Evolutionary conservation across 73 alveolate genomes (phyloP).

Genomic region (Paramecium tetraurelia): DNA sequence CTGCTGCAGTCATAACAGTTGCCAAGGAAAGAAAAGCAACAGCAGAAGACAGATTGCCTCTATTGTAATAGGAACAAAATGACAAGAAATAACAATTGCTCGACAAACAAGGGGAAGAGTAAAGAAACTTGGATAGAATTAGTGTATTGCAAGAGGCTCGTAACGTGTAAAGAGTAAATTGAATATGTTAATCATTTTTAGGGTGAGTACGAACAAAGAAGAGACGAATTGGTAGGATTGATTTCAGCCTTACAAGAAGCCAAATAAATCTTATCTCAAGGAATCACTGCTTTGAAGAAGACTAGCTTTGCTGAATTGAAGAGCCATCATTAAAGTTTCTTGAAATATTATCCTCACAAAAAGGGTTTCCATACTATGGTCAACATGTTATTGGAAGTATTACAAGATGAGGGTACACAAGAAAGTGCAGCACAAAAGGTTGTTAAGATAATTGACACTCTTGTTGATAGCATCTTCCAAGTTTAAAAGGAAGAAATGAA

Average conservation of each 20-base stretch:
- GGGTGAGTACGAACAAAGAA: conserved; percentile 23
- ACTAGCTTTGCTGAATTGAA: conserved; percentile 36
- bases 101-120: conserved; percentile 15
- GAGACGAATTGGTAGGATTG: conserved; percentile 46
- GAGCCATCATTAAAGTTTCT: background rate
- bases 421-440: background rate
- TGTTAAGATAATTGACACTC: background rate
- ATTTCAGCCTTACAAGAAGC: conserved; percentile 43
- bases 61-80: background rate
- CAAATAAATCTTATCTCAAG: conserved; percentile 4
- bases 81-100: background rate
- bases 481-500: conserved; percentile 46
- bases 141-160: conserved; percentile 22
- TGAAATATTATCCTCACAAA: conserved; percentile 31
- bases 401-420: conserved; percentile 16
- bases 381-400: background rate
- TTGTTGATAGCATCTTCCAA: conserved; percentile 40
- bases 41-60: conserved; percentile 38
- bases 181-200: background rate
- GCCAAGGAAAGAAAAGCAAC: conserved; percentile 34
- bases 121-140: conserved; percentile 48
- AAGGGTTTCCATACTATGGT: conserved; percentile 39
- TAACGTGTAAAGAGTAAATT: background rate
- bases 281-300: background rate
- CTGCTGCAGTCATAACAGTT: background rate